These are phyloP conservation scores for Candida patagonica DNA, from an alignment of 805 yeast species.

Conservation along the genomic window DNA sequence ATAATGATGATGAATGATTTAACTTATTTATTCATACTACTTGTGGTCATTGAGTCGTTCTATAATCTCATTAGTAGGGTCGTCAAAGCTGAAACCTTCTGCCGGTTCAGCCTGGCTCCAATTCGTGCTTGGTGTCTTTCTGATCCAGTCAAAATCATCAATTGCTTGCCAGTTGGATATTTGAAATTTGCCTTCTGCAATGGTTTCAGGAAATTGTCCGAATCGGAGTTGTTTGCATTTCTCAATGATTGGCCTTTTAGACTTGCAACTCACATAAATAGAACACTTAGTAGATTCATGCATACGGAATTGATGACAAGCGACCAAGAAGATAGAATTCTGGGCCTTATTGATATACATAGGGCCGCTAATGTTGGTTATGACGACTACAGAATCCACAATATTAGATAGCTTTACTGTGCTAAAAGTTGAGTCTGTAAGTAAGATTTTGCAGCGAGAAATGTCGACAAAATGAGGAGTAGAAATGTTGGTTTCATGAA, in stretches of 20 bases:
- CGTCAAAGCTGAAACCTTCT: no score
- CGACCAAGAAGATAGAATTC: conserved; percentile 13
- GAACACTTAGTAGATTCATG: conserved; percentile 17
- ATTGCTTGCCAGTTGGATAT: conserved; percentile 10
- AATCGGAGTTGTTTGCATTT: conserved; percentile 15
- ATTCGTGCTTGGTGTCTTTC: conserved; percentile 12
- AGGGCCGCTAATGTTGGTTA: conserved; percentile 16
- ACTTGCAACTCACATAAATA: conserved; percentile 20
- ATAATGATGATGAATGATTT: conserved; percentile 6
- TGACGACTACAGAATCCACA: conserved; percentile 4
- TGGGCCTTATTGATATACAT: conserved; percentile 13
- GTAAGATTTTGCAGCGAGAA: neutral
- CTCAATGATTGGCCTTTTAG: conserved; percentile 23
- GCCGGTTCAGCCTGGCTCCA: conserved; percentile 13
- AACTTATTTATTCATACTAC: no score
- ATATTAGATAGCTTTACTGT: conserved; percentile 6
- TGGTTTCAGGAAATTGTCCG: conserved; percentile 12
- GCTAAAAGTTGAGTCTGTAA: neutral
- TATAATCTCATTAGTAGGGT: no score
- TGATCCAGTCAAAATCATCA: conserved; percentile 25
- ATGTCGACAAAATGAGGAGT: neutral
- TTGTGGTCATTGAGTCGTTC: no score
- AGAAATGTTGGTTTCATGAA: neutral
- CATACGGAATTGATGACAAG: conserved; percentile 24
- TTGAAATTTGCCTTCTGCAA: neutral